Evolutionary conservation across 495 filamentous ascomycete species (phyloP), one percentile per base, ranked within the genome.

Genomic region (Aspergillus mulundensis): DNA sequence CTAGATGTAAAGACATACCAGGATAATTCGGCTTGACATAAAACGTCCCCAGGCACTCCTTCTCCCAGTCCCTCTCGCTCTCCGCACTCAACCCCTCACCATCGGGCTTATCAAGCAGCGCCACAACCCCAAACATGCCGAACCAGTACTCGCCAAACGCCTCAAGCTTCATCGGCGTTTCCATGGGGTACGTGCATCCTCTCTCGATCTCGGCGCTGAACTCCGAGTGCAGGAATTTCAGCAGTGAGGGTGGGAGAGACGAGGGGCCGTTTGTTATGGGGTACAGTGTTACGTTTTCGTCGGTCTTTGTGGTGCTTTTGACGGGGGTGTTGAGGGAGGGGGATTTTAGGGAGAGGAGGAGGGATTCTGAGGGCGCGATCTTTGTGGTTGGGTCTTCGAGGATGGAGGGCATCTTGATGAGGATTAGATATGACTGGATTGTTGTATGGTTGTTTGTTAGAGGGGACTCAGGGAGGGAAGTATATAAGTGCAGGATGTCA

Each of bases 1-100:
- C 54, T 34, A 43, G 32, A 14, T 7, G 12, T 7, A 2, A 2
- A 15, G 30, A 56, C 61, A 85, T 77, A 69, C 94, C 94, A 15
- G 94, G 94, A 78, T 98, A 98, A 76, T 98, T 97, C 36, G 94
- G 92, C 76, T 96, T 97, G 68, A 96, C 85, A 77, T 96, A 98
- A 67, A 97, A 98, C 63, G 90, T 96, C 34, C 94, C 94, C 60
- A 97, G 73, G 69, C 92, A 96, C 61, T 87, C 78, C 57, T 77
- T 84, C 58, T 84, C 80, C 94, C 94, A 98, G 66, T 95, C 84
- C 60, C 81, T 95, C 84, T 60, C 81, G 78, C 0, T 77, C 80
- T 51, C 75, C 69, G 23, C 54, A 50, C 32, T 83, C 38, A 7
- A 61, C 61, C 18, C 44, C 14, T 32, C 39, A 8, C 48, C 44